Base-by-base conservation (phyloP, 2,329 filamentous ascomycete species). In the Aureobasidium mangrovei region DNA sequence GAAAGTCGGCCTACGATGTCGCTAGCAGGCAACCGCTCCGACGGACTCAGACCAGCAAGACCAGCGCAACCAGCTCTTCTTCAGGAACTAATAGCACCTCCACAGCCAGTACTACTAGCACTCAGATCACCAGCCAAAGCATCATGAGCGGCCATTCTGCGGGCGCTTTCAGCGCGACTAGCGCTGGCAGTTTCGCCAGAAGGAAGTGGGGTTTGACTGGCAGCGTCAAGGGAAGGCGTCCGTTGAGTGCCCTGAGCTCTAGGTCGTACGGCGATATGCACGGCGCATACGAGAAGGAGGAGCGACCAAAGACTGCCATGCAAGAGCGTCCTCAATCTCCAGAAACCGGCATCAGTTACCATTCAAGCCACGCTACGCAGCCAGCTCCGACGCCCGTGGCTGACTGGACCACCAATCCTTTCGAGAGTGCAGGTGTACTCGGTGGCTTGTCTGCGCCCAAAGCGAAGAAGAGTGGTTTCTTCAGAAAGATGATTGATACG, bases 141-240 rank as follows among this genome's bases (percentile, higher is more conserved):
- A 70, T 98, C 41, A 96, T 96, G 91, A 97, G 91, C 67, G 93
- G 91, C 3, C 79, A 82, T 51, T 97, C 93, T 52, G 93, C 93
- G 0, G 84, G 91, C 48, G 91, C 81, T 9, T 89, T 96, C 70
- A 97, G 91, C 68, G 88, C 90, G 48, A 97, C 93, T 12, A 97
- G 93, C 70, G 93, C 93, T 12, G 93, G 91, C 53, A 97, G 91
- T 70, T 82, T 94, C 60, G 91, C 90, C 31, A 82, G 91, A 58
- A 86, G 87, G 64, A 85, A 84, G 60, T 66, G 73, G 69, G 66
- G 76, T 63, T 47, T 75, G 52, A 55, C 53, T 63, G 69, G 64
- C 70, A 77, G 65, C 54, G 63, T 65, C 39, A 61, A 60, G 24
- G 58, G 62, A 27, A 59, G 60, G 18, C 54, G 63, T 10, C 57